phyloP scores from a whole-genome alignment of 2,329 filamentous ascomycete genomes.

The Hypoxylon sp. region DNA sequence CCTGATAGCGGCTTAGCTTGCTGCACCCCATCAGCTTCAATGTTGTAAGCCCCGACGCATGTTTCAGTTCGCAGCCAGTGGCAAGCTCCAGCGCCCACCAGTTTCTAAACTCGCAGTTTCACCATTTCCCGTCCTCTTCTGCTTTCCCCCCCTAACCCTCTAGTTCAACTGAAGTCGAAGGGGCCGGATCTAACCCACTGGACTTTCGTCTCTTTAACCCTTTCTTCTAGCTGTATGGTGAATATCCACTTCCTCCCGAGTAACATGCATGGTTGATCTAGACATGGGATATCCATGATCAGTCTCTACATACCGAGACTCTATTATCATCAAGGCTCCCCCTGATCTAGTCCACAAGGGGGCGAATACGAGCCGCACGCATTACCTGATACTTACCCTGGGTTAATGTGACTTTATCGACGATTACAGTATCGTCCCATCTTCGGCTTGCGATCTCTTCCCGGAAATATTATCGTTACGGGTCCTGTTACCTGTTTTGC shows the following conservation, averaged over 20 bases:
- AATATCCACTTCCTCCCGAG: constrained; percentile 21
- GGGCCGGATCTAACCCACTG: background rate
- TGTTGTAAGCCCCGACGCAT: constrained; percentile 11
- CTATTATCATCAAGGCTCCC: constrained; percentile 22
- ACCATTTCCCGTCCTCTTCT: constrained; percentile 13
- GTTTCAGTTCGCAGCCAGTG: constrained; percentile 37
- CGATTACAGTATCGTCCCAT: constrained; percentile 35
- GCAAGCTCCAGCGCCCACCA: constrained; percentile 17
- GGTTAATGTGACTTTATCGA: constrained; percentile 43
- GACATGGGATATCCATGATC: constrained; percentile 26
- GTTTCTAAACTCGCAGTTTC: constrained; percentile 28
- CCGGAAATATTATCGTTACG: constrained; percentile 30
- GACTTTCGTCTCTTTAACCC: background rate
- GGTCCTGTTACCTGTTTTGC: constrained; percentile 19
- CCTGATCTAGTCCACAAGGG: constrained; percentile 32
- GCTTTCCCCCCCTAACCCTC: constrained; percentile 5
- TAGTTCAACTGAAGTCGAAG: background rate
- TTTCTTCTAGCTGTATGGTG: constrained; percentile 8
- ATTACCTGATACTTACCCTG: constrained; percentile 51
- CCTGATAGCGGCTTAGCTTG: constrained; percentile 15
- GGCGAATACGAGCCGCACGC: constrained; percentile 44
- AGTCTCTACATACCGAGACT: constrained; percentile 35
- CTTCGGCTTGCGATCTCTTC: constrained; percentile 26
- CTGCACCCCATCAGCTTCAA: constrained; percentile 1
- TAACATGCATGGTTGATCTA: constrained; percentile 11